A percentile compares a stretch with the other conserved stretches of the same genome.
These are phyloP conservation scores for Vinca major DNA, from an alignment of 305 asterid species.

Conservation along the genomic window DNA sequence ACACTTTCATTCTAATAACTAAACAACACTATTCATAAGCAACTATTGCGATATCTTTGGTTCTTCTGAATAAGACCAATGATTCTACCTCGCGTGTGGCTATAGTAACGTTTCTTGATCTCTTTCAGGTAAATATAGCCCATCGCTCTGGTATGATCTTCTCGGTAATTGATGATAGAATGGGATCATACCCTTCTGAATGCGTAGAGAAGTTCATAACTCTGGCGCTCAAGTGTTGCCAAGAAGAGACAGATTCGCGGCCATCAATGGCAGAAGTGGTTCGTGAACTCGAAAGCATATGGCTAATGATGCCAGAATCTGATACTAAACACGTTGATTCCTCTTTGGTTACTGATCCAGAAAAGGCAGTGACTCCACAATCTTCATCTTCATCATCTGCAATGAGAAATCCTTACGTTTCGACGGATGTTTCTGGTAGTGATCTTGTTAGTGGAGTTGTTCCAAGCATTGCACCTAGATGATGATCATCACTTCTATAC, in stretches of 20 bases:
- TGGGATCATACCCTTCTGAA: constrained; percentile 86
- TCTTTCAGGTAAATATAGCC: constrained; percentile 57
- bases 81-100: background rate
- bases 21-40: background rate
- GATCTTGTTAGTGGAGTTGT: constrained; percentile 63
- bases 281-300: constrained; percentile 65
- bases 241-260: constrained; percentile 56
- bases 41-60: background rate
- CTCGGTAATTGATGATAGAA: constrained; percentile 55
- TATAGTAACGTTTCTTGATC: background rate
- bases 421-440: constrained; percentile 54
- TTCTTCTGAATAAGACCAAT: background rate
- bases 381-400: constrained; percentile 34
- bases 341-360: constrained; percentile 22
- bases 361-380: constrained; percentile 18
- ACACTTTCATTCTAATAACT: background rate
- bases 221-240: constrained; percentile 74
- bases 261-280: constrained; percentile 74
- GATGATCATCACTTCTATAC: constrained; percentile 7
- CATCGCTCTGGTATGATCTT: constrained; percentile 52
- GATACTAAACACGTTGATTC: constrained; percentile 34
- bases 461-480: constrained; percentile 57
- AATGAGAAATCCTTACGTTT: constrained; percentile 31
- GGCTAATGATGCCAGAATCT: constrained; percentile 65
- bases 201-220: constrained; percentile 60